phyloP scores from a whole-genome alignment of 2,329 filamentous ascomycete genomes.

The Coniella vitis region DNA sequence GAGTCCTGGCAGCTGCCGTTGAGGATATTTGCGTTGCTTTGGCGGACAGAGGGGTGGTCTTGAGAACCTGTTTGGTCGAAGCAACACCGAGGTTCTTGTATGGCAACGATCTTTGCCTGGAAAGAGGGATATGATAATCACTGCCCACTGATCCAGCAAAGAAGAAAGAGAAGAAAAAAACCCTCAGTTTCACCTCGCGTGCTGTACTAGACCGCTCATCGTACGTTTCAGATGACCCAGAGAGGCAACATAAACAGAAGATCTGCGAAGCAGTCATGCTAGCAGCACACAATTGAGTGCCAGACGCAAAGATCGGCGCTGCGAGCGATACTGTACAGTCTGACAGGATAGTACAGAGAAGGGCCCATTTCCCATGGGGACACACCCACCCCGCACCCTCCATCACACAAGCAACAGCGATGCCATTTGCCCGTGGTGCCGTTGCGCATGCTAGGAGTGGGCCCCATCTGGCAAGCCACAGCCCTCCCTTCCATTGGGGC shows the following conservation, averaged over 20 bases:
- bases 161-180: background rate
- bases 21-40: too few species aligned
- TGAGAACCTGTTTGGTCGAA: too few species aligned
- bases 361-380: too few species aligned
- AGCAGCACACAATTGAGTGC: too few species aligned
- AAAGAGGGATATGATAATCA: too few species aligned
- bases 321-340: background rate
- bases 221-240: constrained; percentile 13
- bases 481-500: background rate
- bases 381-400: too few species aligned
- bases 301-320: too few species aligned
- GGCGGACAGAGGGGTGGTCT: too few species aligned
- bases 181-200: constrained; percentile 13
- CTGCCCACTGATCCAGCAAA: background rate
- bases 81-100: too few species aligned
- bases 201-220: constrained; percentile 2
- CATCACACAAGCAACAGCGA: background rate
- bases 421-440: background rate
- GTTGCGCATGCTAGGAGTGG: background rate
- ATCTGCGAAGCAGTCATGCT: background rate
- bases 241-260: constrained; percentile 5
- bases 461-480: background rate
- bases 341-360: too few species aligned
- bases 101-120: too few species aligned
- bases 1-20: too few species aligned